Percentiles rank a stretch among this genome's conserved stretches.
phyloP scores from a whole-genome alignment of 352 stramenopile genomes.

The Phytophthora rubi region DNA sequence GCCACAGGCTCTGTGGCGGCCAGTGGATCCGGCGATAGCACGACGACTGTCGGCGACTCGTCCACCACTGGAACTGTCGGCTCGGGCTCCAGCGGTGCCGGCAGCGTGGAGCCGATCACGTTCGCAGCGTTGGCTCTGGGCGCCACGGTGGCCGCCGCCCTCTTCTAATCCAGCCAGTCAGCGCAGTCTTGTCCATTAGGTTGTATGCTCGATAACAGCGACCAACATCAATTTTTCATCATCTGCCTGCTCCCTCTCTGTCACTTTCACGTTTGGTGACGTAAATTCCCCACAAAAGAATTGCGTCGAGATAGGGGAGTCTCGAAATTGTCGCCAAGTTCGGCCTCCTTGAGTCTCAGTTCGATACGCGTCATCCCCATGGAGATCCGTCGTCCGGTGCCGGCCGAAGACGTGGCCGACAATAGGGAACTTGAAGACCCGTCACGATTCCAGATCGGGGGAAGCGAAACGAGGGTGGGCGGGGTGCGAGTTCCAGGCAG shows the following conservation, averaged over 20 bases:
- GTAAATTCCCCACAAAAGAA: slow-evolving; percentile 26
- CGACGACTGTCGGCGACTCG: slow-evolving; percentile 22
- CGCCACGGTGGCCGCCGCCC: slow-evolving; percentile 16
- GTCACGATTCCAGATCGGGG: slow-evolving; percentile 22
- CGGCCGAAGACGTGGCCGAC: slow-evolving; percentile 16
- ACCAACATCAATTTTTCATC: slow-evolving; percentile 24
- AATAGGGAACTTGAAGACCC: slow-evolving; percentile 26
- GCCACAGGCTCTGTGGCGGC: not conserved
- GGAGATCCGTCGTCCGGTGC: slow-evolving; percentile 27
- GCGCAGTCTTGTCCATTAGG: slow-evolving; percentile 22
- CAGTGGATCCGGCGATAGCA: slow-evolving; percentile 23
- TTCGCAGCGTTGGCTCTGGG: slow-evolving; percentile 20
- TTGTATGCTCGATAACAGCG: slow-evolving; percentile 39
- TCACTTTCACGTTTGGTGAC: slow-evolving; percentile 11
- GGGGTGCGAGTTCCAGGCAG: slow-evolving; percentile 2
- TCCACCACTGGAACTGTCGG: not conserved
- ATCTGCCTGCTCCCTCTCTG: not conserved
- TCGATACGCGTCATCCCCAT: slow-evolving; percentile 52
- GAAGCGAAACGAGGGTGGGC: slow-evolving; percentile 32
- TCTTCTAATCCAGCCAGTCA: slow-evolving; percentile 29
- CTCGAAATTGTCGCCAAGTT: slow-evolving; percentile 59
- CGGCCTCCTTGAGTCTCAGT: slow-evolving; percentile 65
- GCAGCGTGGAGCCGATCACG: slow-evolving; percentile 31
- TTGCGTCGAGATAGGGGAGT: slow-evolving; percentile 27
- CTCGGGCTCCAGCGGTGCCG: slow-evolving; percentile 16